Evolutionary conservation across 2,329 filamentous ascomycete genomes (phyloP).

Genomic region (Fusarium brevicatenulatum): DNA sequence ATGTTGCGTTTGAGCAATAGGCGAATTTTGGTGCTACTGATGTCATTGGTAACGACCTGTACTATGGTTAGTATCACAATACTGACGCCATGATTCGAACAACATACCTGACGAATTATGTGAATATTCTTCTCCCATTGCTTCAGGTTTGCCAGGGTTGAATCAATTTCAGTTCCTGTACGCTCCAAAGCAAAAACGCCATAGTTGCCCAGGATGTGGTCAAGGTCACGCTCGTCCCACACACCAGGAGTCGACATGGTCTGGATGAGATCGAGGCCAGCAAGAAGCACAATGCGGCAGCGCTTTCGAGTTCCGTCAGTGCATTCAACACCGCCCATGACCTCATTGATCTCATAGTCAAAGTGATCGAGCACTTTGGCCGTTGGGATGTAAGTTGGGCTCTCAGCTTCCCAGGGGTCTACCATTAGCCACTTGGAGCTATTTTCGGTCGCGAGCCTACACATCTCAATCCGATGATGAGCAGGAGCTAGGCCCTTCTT

Average conservation of each 20-base stretch:
- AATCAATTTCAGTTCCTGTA: conserved; percentile 86
- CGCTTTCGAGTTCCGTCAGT: conserved; percentile 72
- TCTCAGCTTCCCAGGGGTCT: conserved; percentile 88
- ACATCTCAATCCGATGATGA: conserved; percentile 72
- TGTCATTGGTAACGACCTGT: conserved; percentile 81
- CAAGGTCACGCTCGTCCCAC: conserved; percentile 86
- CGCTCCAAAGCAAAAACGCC: conserved; percentile 90
- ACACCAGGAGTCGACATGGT: conserved; percentile 79
- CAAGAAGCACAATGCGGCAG: conserved; percentile 82
- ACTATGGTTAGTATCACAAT: conserved; percentile 14
- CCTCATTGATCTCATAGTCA: conserved; percentile 83
- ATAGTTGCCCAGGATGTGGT: conserved; percentile 86
- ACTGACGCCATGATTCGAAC: neutral
- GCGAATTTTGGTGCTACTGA: conserved; percentile 84
- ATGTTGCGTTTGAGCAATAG: conserved; percentile 82
- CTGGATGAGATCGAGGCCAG: conserved; percentile 79
- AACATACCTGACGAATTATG: conserved; percentile 71
- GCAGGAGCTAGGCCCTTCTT: conserved; percentile 53
- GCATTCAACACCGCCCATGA: conserved; percentile 79
- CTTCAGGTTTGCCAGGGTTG: conserved; percentile 83
- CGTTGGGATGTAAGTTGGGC: conserved; percentile 83
- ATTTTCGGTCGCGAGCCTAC: conserved; percentile 79
- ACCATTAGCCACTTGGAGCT: conserved; percentile 83
- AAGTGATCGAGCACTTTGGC: conserved; percentile 92
- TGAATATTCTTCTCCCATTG: conserved; percentile 87